A percentile compares a stretch with the other conserved stretches of the same genome.
Evolutionary conservation across 257 asterid genomes (phyloP).

Genomic region (Verbena officinalis): DNA sequence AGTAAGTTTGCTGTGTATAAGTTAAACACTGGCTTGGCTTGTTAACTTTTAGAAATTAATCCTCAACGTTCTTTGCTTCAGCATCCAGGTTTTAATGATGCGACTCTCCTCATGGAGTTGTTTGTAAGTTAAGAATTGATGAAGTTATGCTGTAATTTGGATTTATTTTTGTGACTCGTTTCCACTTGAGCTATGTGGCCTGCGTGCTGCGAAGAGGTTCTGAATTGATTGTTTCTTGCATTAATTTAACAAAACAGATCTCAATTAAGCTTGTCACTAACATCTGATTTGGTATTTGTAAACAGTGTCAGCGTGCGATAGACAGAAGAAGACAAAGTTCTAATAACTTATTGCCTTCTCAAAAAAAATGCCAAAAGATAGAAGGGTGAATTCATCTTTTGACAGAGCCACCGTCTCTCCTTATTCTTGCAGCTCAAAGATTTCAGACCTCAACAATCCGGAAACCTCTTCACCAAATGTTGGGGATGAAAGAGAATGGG

Average conservation of each 20-base stretch:
- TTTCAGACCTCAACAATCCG: constrained; percentile 26
- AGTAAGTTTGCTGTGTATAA: background rate
- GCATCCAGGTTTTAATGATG: no score
- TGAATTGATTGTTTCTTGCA: background rate
- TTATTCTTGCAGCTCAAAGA: constrained; percentile 53
- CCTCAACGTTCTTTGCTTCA: no score
- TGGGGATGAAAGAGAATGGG: constrained; percentile 63
- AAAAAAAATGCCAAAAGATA: constrained; percentile 70
- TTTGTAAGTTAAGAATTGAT: background rate
- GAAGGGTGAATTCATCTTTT: constrained; percentile 53
- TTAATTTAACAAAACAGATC: background rate
- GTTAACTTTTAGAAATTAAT: constrained; percentile 1
- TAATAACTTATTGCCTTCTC: constrained; percentile 30
- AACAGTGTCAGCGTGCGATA: constrained; percentile 34
- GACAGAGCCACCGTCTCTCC: constrained; percentile 60
- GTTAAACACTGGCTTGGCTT: background rate
- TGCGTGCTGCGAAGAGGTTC: background rate
- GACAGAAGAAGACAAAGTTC: constrained; percentile 25
- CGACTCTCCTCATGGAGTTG: background rate
- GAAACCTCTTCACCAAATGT: constrained; percentile 33
- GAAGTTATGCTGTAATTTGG: background rate
- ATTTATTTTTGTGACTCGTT: constrained; percentile 1
- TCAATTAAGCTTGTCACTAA: constrained; percentile 18
- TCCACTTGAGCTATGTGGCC: background rate
- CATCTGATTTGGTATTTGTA: constrained; percentile 29